Percentiles rank a stretch among this genome's conserved stretches.
Evolutionary conservation across 2,329 filamentous ascomycete species (phyloP).

Genomic region (Phialemoniopsis sp.): DNA sequence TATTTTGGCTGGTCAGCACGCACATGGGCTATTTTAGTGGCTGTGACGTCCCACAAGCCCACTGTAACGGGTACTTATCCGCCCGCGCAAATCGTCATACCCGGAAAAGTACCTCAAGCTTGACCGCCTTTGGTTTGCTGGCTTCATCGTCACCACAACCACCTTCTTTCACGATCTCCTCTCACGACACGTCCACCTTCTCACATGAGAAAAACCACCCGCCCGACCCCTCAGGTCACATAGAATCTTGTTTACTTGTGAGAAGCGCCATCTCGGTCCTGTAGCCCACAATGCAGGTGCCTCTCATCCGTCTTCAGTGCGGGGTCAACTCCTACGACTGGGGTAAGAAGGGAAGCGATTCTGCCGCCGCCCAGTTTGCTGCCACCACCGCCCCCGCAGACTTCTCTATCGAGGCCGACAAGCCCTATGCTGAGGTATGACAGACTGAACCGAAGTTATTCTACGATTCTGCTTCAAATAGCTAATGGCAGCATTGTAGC

Average conservation of each 20-base stretch:
- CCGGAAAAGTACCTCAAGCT: no score
- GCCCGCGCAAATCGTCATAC: no score
- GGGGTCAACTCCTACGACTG: conserved; percentile 99
- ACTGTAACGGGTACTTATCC: no score
- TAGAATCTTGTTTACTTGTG: background rate
- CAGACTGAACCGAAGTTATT: background rate
- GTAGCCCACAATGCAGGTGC: conserved; percentile 60
- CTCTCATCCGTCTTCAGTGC: conserved; percentile 80
- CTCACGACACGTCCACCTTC: no score
- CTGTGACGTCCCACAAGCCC: no score
- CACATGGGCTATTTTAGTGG: no score
- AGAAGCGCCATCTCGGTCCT: conserved; percentile 1
- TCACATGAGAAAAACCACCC: no score
- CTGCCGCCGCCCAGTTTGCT: conserved; percentile 85
- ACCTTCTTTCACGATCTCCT: no score
- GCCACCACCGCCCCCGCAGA: conserved; percentile 69
- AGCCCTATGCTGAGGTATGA: conserved; percentile 87
- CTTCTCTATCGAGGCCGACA: conserved; percentile 76
- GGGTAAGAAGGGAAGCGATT: conserved; percentile 88
- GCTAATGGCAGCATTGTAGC: conserved; percentile 39
- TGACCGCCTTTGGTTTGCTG: no score
- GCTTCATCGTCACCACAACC: no score
- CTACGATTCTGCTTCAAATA: conserved; percentile 2
- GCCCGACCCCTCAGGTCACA: no score
- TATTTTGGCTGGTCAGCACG: no score